Percentiles rank a stretch among this genome's conserved stretches.
Evolutionary conservation across 2,329 filamentous ascomycete species (phyloP).

Genomic region (Emericellopsis cladophorae): DNA sequence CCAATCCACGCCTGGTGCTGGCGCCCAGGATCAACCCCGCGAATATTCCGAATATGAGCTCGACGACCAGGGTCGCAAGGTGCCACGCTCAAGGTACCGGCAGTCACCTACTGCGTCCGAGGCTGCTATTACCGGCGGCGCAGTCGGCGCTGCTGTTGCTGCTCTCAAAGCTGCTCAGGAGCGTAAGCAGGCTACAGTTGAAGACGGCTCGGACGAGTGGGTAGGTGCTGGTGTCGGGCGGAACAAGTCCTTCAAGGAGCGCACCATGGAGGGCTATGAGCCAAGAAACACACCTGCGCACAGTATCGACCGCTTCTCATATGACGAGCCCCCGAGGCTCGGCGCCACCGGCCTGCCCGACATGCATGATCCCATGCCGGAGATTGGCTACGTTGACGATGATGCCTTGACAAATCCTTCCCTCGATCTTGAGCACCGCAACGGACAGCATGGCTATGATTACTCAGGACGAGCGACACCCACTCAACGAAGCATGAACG

Average conservation of each 20-base stretch:
- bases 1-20: conserved; percentile 23
- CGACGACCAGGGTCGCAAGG: conserved; percentile 44
- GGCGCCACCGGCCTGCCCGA: conserved; percentile 59
- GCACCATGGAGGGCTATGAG: conserved; percentile 41
- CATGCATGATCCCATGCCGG: conserved; percentile 58
- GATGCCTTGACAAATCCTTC: conserved; percentile 81
- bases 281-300: conserved; percentile 44
- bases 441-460: conserved; percentile 28
- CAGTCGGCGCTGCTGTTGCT: conserved; percentile 38
- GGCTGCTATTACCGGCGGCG: conserved; percentile 43
- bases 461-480: conserved; percentile 47
- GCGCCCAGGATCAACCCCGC: conserved; percentile 25
- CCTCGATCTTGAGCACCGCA: conserved; percentile 55
- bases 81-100: conserved; percentile 26
- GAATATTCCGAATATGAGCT: conserved; percentile 44
- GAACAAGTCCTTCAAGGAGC: conserved; percentile 55
- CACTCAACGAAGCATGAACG: conserved; percentile 13
- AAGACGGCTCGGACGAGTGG: conserved; percentile 19
- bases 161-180: conserved; percentile 36
- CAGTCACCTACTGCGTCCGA: conserved; percentile 44
- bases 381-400: conserved; percentile 54
- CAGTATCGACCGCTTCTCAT: conserved; percentile 44
- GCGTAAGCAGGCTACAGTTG: conserved; percentile 23
- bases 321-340: conserved; percentile 42
- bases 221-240: conserved; percentile 40